These are phyloP conservation scores for Mycena vulgaris DNA, from an alignment of 768 basidiomycete species.

Conservation along the genomic window DNA sequence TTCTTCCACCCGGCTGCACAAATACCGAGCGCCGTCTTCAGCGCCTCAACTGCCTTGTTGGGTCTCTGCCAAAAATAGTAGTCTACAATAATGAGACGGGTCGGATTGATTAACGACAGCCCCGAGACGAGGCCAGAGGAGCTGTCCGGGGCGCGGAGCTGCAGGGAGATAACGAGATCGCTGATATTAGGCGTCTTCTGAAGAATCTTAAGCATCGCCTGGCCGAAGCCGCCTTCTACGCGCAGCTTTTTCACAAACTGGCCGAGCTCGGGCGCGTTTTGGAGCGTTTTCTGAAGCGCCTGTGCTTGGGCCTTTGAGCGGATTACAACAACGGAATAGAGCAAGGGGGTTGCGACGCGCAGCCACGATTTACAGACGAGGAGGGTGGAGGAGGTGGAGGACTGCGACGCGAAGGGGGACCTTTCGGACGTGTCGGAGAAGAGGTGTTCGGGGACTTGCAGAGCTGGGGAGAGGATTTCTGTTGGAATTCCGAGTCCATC, in stretches of 20 bases:
- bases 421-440: neutral
- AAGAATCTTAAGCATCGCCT: neutral
- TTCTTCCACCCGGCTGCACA: too few species aligned
- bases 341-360: constrained; percentile 2
- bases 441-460: too few species aligned
- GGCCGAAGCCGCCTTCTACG: too few species aligned
- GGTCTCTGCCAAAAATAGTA: too few species aligned
- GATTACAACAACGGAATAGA: neutral
- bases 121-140: constrained; percentile 2
- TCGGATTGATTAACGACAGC: constrained; percentile 6
- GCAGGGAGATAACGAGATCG: neutral
- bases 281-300: neutral
- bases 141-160: neutral
- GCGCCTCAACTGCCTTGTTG: too few species aligned
- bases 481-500: too few species aligned
- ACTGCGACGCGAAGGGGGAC: neutral
- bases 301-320: constrained; percentile 4
- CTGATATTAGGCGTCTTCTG: neutral
- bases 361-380: constrained; percentile 17
- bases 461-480: too few species aligned
- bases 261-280: neutral
- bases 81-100: constrained; percentile 2
- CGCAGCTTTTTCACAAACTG: constrained; percentile 8
- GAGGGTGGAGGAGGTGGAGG: neutral
- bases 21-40: too few species aligned